A percentile compares a stretch with the other conserved stretches of the same genome.
Conservation (phyloP, 495 filamentous ascomycete species). For the Neurospora sp. region DNA sequence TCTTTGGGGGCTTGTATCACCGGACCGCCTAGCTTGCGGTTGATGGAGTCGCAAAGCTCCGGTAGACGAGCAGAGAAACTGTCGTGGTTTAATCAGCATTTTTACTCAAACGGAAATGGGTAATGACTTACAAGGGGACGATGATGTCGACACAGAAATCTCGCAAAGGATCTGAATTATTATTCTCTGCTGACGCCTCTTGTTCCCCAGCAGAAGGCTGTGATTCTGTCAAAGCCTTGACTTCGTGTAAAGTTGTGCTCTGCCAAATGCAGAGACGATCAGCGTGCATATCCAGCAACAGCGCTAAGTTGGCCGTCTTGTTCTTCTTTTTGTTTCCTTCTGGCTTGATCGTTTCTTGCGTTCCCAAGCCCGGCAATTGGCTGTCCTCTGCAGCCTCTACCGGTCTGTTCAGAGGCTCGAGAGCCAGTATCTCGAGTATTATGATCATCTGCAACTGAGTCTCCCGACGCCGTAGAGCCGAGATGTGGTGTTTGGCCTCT, state of each 20-base stretch:
- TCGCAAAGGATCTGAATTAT: slow-evolving; percentile 29
- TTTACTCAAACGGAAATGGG: background rate
- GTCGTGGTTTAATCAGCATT: slow-evolving; percentile 10
- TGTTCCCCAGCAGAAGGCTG: slow-evolving; percentile 18
- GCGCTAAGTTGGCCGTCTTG: slow-evolving; percentile 31
- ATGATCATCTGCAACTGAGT: slow-evolving; percentile 87
- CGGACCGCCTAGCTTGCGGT: slow-evolving; percentile 77
- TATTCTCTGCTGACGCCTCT: slow-evolving; percentile 18
- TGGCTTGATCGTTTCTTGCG: slow-evolving; percentile 11
- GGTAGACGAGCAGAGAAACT: slow-evolving; percentile 75
- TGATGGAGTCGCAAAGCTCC: slow-evolving; percentile 66
- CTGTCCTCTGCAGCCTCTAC: slow-evolving; percentile 27
- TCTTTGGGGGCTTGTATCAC: slow-evolving; percentile 48
- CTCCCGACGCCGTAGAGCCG: slow-evolving; percentile 61
- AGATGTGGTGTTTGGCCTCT: slow-evolving; percentile 47
- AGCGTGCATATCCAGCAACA: slow-evolving; percentile 72
- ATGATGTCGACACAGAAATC: slow-evolving; percentile 91
- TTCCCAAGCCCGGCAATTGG: slow-evolving; percentile 29
- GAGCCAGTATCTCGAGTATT: slow-evolving; percentile 74
- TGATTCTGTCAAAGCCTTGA: slow-evolving; percentile 43
- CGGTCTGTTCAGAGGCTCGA: slow-evolving; percentile 45
- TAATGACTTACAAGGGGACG: slow-evolving; percentile 64
- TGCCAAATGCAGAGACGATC: slow-evolving; percentile 97
- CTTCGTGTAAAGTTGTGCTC: slow-evolving; percentile 52
- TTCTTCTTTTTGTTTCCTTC: slow-evolving; percentile 25